Conservation (phyloP, 78 protist species). For the Guillardia theta region DNA sequence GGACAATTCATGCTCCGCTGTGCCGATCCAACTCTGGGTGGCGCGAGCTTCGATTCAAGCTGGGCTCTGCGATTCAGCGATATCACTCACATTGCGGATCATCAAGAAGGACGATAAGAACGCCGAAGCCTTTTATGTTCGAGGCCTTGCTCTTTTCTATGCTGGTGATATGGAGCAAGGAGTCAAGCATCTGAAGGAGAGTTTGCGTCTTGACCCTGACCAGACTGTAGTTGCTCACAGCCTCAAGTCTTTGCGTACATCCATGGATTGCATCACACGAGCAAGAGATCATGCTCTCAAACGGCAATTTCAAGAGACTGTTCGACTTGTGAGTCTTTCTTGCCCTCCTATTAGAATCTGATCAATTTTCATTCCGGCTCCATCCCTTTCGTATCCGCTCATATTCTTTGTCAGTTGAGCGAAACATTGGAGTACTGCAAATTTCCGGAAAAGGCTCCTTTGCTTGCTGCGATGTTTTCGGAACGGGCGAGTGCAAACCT, state of each 20-base stretch:
- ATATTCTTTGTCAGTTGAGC: not conserved
- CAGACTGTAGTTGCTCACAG: not conserved
- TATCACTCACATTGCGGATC: not conserved
- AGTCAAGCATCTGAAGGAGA: not conserved
- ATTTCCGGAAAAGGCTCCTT: not conserved
- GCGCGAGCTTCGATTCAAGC: not conserved
- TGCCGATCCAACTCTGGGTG: not conserved
- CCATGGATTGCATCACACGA: not conserved
- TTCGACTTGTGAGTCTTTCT: too few species aligned
- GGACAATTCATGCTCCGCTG: not conserved
- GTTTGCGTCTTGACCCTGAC: not conserved
- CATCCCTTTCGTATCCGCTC: too few species aligned
- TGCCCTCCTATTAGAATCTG: too few species aligned
- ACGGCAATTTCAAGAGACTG: not conserved
- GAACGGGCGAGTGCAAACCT: not conserved
- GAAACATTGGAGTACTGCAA: too few species aligned
- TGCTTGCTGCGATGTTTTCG: not conserved
- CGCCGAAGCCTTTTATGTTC: not conserved
- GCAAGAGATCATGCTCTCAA: not conserved
- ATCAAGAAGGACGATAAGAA: not conserved
- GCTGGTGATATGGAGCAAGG: not conserved
- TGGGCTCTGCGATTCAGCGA: not conserved
- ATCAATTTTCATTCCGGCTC: too few species aligned
- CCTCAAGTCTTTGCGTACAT: not conserved
- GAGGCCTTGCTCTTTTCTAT: not conserved